phyloP scores from a whole-genome alignment of 345 rosid genomes.

The Mercurialis annua region DNA sequence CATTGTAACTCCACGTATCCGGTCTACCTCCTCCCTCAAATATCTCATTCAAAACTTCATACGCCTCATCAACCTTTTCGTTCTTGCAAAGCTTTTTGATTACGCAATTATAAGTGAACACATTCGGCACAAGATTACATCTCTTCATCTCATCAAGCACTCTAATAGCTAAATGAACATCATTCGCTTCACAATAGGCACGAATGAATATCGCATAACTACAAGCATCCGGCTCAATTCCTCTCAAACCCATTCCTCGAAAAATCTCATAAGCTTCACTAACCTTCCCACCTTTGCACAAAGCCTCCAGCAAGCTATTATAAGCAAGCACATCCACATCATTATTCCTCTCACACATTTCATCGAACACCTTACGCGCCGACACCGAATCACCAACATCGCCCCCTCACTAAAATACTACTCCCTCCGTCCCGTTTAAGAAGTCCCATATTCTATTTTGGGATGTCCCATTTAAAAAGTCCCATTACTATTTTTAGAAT shows the following conservation, averaged over 20 bases:
- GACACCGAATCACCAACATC: constrained; percentile 37
- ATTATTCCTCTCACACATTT: constrained; percentile 48
- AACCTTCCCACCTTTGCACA: constrained; percentile 62
- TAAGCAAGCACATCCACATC: constrained; percentile 56
- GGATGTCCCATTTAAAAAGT: no score
- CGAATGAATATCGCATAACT: constrained; percentile 63
- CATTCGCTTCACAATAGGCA: constrained; percentile 55
- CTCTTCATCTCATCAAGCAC: constrained; percentile 76
- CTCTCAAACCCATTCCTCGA: constrained; percentile 48
- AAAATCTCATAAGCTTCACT: constrained; percentile 62
- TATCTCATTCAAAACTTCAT: constrained; percentile 67
- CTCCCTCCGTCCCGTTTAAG: no score
- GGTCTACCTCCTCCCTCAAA: constrained; percentile 45
- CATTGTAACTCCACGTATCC: constrained; percentile 81
- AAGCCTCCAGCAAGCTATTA: constrained; percentile 64
- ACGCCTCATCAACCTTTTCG: constrained; percentile 68
- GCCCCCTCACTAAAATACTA: constrained; percentile 63
- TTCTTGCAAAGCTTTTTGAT: constrained; percentile 68
- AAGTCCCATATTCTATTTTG: no score
- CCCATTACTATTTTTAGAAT: no score
- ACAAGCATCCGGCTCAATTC: constrained; percentile 57
- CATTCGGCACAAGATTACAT: constrained; percentile 59
- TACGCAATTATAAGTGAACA: constrained; percentile 71
- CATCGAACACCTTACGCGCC: constrained; percentile 74
- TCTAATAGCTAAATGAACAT: constrained; percentile 61